These are phyloP conservation scores for Ceratobasidium sp. DNA, from an alignment of 1,284 basidiomycete genomes.

Conservation along the genomic window DNA sequence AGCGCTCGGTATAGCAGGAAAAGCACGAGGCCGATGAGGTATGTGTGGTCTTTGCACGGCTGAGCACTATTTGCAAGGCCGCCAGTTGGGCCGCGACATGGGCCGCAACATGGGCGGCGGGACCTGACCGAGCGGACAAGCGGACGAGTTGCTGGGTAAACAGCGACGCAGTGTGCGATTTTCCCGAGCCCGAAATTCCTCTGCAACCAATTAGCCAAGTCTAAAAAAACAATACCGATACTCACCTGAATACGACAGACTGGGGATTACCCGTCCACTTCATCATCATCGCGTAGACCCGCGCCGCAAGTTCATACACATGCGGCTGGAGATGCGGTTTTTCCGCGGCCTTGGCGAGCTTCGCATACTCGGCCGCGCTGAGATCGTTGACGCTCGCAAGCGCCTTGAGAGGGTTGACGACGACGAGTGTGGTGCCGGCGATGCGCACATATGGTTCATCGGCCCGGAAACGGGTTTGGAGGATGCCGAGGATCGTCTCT, in stretches of 20 bases:
- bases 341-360: slow-evolving; percentile 58
- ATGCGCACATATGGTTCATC: slow-evolving; percentile 88
- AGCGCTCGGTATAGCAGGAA: slow-evolving; percentile 88
- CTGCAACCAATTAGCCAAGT: slow-evolving; percentile 61
- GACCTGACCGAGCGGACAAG: slow-evolving; percentile 83
- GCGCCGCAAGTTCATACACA: slow-evolving; percentile 87
- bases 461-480: slow-evolving; percentile 86
- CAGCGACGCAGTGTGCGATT: slow-evolving; percentile 81
- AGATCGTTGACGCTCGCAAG: slow-evolving; percentile 86
- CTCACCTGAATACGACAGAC: slow-evolving; percentile 83
- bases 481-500: slow-evolving; percentile 81
- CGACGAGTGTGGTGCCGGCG: slow-evolving; percentile 78
- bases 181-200: slow-evolving; percentile 91
- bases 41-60: slow-evolving; percentile 87
- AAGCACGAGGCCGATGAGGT: slow-evolving; percentile 92
- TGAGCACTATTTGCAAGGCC: slow-evolving; percentile 80
- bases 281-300: slow-evolving; percentile 88
- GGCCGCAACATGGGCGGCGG: slow-evolving; percentile 78
- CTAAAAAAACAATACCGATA: slow-evolving; percentile 50
- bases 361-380: slow-evolving; percentile 83
- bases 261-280: slow-evolving; percentile 82
- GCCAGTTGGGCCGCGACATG: slow-evolving; percentile 89
- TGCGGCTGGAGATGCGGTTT: slow-evolving; percentile 87
- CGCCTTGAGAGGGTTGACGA: slow-evolving; percentile 87
- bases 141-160: slow-evolving; percentile 85